Conservation (phyloP, 1,284 basidiomycete genomes). For the Thelephora terrestris region DNA sequence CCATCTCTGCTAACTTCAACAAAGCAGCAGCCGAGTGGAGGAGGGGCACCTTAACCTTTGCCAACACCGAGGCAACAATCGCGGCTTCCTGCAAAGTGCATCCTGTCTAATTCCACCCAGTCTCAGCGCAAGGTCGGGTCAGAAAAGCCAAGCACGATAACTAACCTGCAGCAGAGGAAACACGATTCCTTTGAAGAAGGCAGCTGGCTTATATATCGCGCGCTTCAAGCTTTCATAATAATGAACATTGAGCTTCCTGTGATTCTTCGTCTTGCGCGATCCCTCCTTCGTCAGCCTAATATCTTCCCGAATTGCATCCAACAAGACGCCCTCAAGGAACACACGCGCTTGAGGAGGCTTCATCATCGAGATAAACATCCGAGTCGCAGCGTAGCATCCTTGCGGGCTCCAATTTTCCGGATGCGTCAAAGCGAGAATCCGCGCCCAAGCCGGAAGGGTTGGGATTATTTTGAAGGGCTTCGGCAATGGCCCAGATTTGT, state of each 20-base stretch:
- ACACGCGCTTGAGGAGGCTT: constrained; percentile 94
- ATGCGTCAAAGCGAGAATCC: constrained; percentile 86
- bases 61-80: constrained; percentile 86
- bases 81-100: constrained; percentile 94
- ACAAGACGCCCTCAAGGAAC: constrained; percentile 86
- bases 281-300: constrained; percentile 46
- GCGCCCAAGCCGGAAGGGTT: constrained; percentile 92
- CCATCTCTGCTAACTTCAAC: constrained; percentile 91
- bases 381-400: constrained; percentile 88
- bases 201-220: constrained; percentile 91
- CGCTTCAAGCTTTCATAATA: constrained; percentile 91
- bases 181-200: constrained; percentile 97
- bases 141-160: constrained; percentile 5
- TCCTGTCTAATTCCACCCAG: constrained; percentile 38
- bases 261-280: constrained; percentile 37
- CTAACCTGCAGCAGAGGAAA: constrained; percentile 91
- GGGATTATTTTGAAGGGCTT: constrained; percentile 99
- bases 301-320: constrained; percentile 88
- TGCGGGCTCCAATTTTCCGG: constrained; percentile 96
- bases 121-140: background rate
- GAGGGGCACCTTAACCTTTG: constrained; percentile 89
- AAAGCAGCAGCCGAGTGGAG: constrained; percentile 95
- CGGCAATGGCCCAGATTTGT: constrained; percentile 93
- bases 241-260: constrained; percentile 87
- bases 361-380: constrained; percentile 94